Conservation (phyloP, 306 rosid genomes). For the Corylus americana region DNA sequence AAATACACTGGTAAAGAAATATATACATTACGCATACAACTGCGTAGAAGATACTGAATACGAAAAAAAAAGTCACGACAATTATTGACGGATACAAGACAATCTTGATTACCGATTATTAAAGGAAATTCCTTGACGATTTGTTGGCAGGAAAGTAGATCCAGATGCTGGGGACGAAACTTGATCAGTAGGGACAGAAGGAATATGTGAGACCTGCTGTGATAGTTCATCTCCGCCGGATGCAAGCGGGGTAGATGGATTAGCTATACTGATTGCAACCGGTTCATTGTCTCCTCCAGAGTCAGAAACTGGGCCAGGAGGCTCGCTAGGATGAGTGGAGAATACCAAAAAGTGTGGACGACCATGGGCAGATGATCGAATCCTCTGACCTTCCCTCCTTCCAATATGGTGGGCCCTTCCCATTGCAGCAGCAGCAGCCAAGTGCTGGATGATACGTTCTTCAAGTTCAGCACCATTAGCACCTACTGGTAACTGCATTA, state of each 20-base stretch:
- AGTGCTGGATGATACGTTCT: conserved; percentile 79
- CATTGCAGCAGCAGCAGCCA: conserved; percentile 87
- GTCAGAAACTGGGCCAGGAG: conserved; percentile 39
- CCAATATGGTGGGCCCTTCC: conserved; percentile 67
- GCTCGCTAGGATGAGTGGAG: conserved; percentile 54
- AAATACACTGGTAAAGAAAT: conserved; percentile 11
- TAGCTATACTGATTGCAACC: conserved; percentile 38
- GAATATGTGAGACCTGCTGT: conserved; percentile 35
- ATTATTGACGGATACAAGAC: not conserved
- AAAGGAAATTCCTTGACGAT: conserved; percentile 43
- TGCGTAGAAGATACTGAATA: not conserved
- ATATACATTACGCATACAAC: conserved; percentile 7
- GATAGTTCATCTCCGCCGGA: conserved; percentile 46
- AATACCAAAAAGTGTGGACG: conserved; percentile 58
- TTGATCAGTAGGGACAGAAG: conserved; percentile 37
- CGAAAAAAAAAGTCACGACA: not conserved
- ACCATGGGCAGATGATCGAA: conserved; percentile 54
- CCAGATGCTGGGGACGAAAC: conserved; percentile 50
- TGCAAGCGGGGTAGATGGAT: conserved; percentile 51
- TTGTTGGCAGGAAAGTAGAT: conserved; percentile 38
- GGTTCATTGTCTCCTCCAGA: conserved; percentile 48
- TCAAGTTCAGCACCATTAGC: conserved; percentile 60
- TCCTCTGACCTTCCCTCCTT: conserved; percentile 59
- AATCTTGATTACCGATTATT: conserved; percentile 45
- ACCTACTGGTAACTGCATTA: conserved; percentile 57